Base-by-base conservation (phyloP, 1,284 basidiomycete genomes). In the Cronartium quercuum region DNA sequence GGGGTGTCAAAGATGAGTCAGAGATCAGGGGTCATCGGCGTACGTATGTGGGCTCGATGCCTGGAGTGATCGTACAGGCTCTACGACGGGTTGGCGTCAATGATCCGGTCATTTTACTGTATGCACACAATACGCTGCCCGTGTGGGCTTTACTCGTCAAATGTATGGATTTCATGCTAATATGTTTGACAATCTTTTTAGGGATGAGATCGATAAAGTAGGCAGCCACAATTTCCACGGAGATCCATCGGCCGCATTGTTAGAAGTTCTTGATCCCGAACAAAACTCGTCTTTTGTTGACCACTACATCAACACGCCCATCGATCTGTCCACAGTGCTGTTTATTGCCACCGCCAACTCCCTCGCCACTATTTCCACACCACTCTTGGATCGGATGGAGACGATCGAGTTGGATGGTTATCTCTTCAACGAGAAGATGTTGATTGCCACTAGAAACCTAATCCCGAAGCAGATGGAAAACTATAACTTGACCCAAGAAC, bases 401-500 rank as follows among this genome's bases (percentile, higher is more conserved):
- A 78, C 82, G 24, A 82, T 84, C 40, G 78, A 82, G 58, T 77
- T 84, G 15, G 80, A 81, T 35, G 83, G 83, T 5, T 84, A 84
- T 78, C 81, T 82, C 65, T 79, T 82, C 77, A 79, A 82, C 57
- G 83, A 84, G 71, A 84, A 84, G 77, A 79, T 83, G 0, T 79
- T 80, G 71, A 84, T 84, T 67, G 83, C 83, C 1, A 78, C 79
- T 1, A 69, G 86, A 79, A 79, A 91, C 84, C 86, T 94, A 29
- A 83, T 94, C 9, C 91, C 92, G 10, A 94, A 94, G 81, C 91
- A 94, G 81, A 84, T 92, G 82, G 42, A 87, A 87, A 2, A 92
- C 89, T 80, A 90, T 87, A 4, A 85, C 90, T 71, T 84, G 85
- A 9, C 76, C 18, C 82, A 84, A 0, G 82, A 83, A 1, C 86